Evolutionary conservation across 1,284 basidiomycete species (phyloP), one percentile per base, ranked within the genome.

Genomic region (Pterulicium gracile): DNA sequence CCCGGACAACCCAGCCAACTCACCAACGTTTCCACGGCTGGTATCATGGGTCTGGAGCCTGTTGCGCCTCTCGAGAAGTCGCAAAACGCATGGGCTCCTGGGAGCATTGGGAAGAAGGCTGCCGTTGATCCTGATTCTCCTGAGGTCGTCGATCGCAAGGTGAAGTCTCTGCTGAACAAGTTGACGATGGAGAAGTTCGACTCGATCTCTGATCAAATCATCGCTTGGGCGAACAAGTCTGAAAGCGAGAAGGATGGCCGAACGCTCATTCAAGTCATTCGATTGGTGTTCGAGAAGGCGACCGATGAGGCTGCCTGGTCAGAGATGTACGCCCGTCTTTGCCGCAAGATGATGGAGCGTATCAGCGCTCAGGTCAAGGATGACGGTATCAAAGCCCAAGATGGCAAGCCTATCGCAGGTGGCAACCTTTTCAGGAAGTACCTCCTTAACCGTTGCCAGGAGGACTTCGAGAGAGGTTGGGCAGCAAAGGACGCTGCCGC

Each of bases 161-260:
- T 98, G 70, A 94, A 91, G 67, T 72, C 71, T 45, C 66, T 97
- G 51, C 83, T 98, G 58, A 98, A 98, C 79, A 97, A 95, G 71
- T 79, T 98, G 43, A 95, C 94, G 1, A 85, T 94, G 77, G 92
- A 97, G 70, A 91, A 89, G 61, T 98, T 98, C 72, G 91, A 95
- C 56, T 86, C 88, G 4, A 96, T 98, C 58, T 94, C 88, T 3
- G 77, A 85, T 57, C 90, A 96, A 65, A 92, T 97, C 59, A 85
- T 97, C 53, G 69, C 76, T 15, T 97, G 88, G 88, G 94, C 92
- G 40, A 96, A 98, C 77, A 91, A 82, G 70, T 92, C 88, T 4
- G 81, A 85, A 65, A 77, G 83, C 55, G 94, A 98, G 74, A 88
- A 79, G 60, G 91, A 98, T 60, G 94, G 93, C 2, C 79, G 88